Evolutionary conservation across 139 green algal genomes (phyloP).

Genomic region (Diplosphaera chodatii): DNA sequence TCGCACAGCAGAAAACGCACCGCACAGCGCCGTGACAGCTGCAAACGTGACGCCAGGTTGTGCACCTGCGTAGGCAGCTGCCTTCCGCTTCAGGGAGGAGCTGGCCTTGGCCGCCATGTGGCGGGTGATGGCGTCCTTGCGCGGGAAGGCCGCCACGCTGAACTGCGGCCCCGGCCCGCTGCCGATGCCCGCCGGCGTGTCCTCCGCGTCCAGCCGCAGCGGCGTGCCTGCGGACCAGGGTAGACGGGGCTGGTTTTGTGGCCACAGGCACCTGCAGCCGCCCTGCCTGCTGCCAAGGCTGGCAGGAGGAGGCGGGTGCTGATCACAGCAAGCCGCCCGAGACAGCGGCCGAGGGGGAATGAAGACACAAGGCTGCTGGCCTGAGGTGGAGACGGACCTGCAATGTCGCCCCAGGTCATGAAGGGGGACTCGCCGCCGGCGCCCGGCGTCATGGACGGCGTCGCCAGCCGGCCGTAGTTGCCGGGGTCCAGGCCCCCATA

Average conservation of each 20-base stretch:
- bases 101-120: constrained; percentile 16
- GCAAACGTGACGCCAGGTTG: too few relatives aligned
- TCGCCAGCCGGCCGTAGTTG: constrained; percentile 37
- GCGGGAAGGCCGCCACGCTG: constrained; percentile 12
- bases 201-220: constrained; percentile 48
- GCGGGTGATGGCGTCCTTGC: constrained; percentile 11
- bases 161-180: constrained; percentile 19
- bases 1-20: too few relatives aligned
- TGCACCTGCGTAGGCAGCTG: neutral
- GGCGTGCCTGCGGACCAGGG: constrained; percentile 69
- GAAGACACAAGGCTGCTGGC: too few relatives aligned
- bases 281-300: too few relatives aligned
- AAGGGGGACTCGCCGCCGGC: constrained; percentile 55
- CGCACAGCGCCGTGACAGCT: too few relatives aligned
- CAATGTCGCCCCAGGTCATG: constrained; percentile 86
- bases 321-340: too few relatives aligned
- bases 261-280: too few relatives aligned
- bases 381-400: too few relatives aligned
- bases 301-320: too few relatives aligned
- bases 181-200: constrained; percentile 3
- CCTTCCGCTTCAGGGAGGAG: constrained; percentile 14
- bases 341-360: too few relatives aligned
- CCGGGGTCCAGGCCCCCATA: neutral
- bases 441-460: constrained; percentile 35
- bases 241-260: too few relatives aligned